Base-by-base conservation (phyloP, 2,329 filamentous ascomycete genomes). In the Cordyceps militaris region DNA sequence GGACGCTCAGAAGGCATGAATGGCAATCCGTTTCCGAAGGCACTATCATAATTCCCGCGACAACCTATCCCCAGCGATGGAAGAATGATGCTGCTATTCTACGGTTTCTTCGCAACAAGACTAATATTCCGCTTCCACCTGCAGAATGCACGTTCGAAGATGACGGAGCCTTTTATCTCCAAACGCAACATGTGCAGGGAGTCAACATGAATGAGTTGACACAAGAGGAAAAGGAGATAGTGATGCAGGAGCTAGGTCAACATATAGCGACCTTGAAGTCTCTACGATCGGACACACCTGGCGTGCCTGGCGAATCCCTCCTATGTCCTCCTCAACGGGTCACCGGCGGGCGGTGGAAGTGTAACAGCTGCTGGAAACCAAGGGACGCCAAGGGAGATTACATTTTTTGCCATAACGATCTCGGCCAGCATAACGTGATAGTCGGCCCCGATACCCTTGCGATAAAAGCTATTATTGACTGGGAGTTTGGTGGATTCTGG, bases 401-500 rank as follows among this genome's bases (percentile, higher is more conserved):
- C 28, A 61, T 65, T 21, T 65, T 65, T 23, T 63, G 61, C 28
- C 60, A 63, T 26, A 60, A 61, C 42, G 60, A 61, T 30, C 26
- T 61, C 2, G 59, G 49, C 4, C 10, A 34, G 32, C 50, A 61
- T 19, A 61, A 63, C 32, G 53, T 61, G 32, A 59, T 61, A 26
- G 61, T 63, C 11, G 56, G 64, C 19, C 60, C 59, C 9, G 55
- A 61, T 1, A 67, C 66, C 3, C 54, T 71, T 23, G 67, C 68
- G 43, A 66, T 73, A 10, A 61, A 56, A 3, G 70, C 69, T 8
- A 69, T 73, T 32, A 63, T 74, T n/a, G 71, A 73, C 48, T 73
- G 71, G 71, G 71, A 74, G 60, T 72, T 69, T 56, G 66, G 66
- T 1, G 71, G 71, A 1, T 73, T 70, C 59, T 73, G 60, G 40